Percentiles rank a stretch among this genome's conserved stretches.
phyloP scores from a whole-genome alignment of 306 rosid species.

The Vachellia collinsii region DNA sequence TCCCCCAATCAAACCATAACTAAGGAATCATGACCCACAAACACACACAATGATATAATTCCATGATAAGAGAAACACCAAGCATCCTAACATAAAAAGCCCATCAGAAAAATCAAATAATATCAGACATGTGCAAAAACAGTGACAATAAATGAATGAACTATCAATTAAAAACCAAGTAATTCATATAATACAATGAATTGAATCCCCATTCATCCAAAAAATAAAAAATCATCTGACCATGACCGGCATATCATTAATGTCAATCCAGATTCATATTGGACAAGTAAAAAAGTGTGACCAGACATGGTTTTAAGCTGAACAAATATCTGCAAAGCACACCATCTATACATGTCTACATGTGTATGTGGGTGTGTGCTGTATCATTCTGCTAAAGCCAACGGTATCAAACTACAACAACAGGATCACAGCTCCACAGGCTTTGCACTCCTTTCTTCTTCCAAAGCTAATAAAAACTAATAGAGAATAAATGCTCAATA shows the following conservation, averaged over 20 bases:
- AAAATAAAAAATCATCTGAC: neutral
- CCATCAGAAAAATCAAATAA: constrained; percentile 9
- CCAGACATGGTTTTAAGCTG: neutral
- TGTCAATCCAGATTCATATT: neutral
- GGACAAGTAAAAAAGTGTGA: neutral
- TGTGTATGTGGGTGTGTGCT: neutral
- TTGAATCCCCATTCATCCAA: neutral
- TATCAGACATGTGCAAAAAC: neutral
- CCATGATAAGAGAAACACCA: neutral
- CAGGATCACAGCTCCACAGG: constrained; percentile 24
- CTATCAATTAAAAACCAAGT: neutral
- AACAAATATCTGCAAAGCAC: neutral
- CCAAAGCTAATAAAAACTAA: neutral
- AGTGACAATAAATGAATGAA: neutral
- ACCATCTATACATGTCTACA: neutral
- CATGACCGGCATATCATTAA: neutral
- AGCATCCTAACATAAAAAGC: neutral
- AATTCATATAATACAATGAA: no score
- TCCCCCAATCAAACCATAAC: neutral
- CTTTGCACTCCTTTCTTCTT: constrained; percentile 15
- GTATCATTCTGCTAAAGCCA: constrained; percentile 20
- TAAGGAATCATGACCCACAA: neutral
- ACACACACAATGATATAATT: neutral
- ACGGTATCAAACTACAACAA: neutral
- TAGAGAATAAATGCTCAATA: neutral